Conservation (phyloP, 225 moss, liverwort and hornwort genomes). For the Takakia lepidozioides region DNA sequence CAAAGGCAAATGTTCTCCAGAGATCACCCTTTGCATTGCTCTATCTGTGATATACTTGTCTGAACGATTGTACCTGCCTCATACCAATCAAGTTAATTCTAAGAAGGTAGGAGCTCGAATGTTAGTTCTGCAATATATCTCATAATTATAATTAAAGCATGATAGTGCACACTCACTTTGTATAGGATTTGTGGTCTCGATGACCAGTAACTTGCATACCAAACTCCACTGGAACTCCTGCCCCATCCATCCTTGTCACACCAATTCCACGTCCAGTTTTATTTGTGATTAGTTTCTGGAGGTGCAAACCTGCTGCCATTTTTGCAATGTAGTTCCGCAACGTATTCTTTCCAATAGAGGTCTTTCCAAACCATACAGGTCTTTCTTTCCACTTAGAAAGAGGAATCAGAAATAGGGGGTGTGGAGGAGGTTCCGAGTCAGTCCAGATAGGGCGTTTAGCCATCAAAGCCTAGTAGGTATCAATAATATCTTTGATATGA, state of each 20-base stretch:
- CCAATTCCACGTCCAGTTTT: background rate
- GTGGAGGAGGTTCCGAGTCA: slow-evolving; percentile 23
- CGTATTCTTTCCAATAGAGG: slow-evolving; percentile 16
- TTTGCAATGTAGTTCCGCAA: background rate
- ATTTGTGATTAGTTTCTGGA: background rate
- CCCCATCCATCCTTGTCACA: background rate
- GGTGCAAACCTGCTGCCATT: background rate
- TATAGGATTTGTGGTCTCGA: background rate
- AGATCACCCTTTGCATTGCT: no score
- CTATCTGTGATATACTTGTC: no score
- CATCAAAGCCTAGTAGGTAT: slow-evolving; percentile 23
- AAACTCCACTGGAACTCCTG: background rate
- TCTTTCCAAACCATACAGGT: slow-evolving; percentile 29
- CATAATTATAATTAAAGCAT: no score
- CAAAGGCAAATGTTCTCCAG: no score
- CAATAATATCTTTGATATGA: slow-evolving; percentile 20
- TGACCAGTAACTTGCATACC: background rate
- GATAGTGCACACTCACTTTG: no score
- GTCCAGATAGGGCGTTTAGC: slow-evolving; percentile 27
- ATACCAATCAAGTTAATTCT: no score
- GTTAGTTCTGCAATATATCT: no score
- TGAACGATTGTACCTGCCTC: no score
- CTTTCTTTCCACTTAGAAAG: slow-evolving; percentile 30
- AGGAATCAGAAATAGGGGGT: slow-evolving; percentile 18
- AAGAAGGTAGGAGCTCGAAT: no score